Evolutionary conservation across 2,329 filamentous ascomycete genomes (phyloP), one percentile per base, ranked within the genome.

Genomic region (Cercospora sp.): DNA sequence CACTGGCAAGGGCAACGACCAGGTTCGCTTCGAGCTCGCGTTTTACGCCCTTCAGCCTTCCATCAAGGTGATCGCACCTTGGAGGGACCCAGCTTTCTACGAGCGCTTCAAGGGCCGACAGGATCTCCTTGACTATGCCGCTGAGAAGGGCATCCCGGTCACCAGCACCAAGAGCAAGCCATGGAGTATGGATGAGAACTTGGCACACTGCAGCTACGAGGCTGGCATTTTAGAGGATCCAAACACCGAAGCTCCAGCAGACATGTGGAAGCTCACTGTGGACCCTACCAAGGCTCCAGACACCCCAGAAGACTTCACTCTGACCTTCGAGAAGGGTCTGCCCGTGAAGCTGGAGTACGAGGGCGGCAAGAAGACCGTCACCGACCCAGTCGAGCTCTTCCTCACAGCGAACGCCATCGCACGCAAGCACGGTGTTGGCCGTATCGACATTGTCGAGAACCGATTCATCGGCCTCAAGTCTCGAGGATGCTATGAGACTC

Each of bases 401-500:
- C 83, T 88, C 69, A 85, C 87, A 65, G 84, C 88, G 74, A 94
- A 94, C 82, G 83, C 87, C 68, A 89, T 94, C 71, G 92, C 87
- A 72, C 86, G 87, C 78, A 85, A 84, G 72, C 84, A 93, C 82
- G 92, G 92, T 78, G 87, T 94, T 73, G 92, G 91, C 75, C 85
- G 92, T 76, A 90, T 94, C 73, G 91, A 94, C 80, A 94, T 94
- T 77, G 91, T 94, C 69, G 91, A 93, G 79, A 91, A 91, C 83
- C 87, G 91, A 64, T 92, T 90, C 83, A 90, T 92, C 77, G 91
- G 91, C 71, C 85, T 94, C 75, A 94, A 94, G 84, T 89, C 86
- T 73, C 88, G 91, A 75, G 91, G 91, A 75, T 94, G 91, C 84
- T 94, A 94, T 83, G 91, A 94, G 76, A 85, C 87, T 10, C 87